phyloP scores from a whole-genome alignment of 345 rosid species.

The Nephelium lappaceum region DNA sequence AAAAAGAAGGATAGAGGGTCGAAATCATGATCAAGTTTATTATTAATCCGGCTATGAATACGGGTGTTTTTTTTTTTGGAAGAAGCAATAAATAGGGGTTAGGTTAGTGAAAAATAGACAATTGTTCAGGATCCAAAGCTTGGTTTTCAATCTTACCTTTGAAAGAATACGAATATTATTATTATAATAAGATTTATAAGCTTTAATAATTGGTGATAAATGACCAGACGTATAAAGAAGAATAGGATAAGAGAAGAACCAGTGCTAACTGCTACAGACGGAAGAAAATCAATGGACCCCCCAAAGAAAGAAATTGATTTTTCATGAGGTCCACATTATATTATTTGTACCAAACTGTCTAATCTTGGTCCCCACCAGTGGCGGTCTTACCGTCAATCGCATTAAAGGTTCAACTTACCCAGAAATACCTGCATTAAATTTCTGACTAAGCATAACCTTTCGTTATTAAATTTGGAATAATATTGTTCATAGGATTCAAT shows the following conservation, averaged over 20 bases:
- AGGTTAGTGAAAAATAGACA: conserved; percentile 5
- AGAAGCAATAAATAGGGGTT: conserved; percentile 10
- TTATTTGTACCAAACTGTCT: conserved; percentile 34
- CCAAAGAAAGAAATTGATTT: conserved; percentile 9
- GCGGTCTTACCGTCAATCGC: conserved; percentile 23
- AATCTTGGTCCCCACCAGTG: conserved; percentile 27
- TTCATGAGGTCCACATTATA: conserved; percentile 17
- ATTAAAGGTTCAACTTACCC: conserved; percentile 22
- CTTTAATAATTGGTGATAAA: conserved; percentile 39
- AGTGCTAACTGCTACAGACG: neutral
- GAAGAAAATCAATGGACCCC: conserved; percentile 22
- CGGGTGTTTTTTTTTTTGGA: too few relatives aligned
- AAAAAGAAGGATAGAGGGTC: too few relatives aligned
- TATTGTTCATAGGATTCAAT: neutral
- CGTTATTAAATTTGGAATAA: neutral
- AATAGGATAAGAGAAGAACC: conserved; percentile 31
- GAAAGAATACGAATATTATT: conserved; percentile 29
- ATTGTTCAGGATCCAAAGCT: conserved; percentile 28
- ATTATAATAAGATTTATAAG: neutral
- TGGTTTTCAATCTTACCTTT: neutral
- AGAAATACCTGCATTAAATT: conserved; percentile 20
- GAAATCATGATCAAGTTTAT: neutral
- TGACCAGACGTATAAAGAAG: conserved; percentile 23
- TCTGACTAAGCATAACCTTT: conserved; percentile 18
- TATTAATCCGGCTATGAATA: neutral